Conservation (phyloP, 2,329 filamentous ascomycete genomes). For the Thielaviopsis populi region DNA sequence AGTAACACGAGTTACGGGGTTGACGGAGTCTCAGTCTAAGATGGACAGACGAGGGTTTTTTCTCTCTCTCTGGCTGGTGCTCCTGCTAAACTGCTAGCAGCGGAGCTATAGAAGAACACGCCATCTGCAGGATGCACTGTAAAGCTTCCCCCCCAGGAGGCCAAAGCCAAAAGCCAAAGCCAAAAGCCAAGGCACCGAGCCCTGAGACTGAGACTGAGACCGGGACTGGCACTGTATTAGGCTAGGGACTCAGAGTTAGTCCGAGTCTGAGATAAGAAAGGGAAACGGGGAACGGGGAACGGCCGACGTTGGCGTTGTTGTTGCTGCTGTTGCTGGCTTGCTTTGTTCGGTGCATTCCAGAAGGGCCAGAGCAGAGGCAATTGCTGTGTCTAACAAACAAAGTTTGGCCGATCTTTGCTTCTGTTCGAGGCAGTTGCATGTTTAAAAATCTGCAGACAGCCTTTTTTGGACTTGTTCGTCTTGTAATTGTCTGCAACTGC, state of each 20-base stretch:
- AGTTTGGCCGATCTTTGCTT: neutral
- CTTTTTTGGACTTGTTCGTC: neutral
- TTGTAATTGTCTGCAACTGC: neutral
- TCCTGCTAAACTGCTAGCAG: neutral
- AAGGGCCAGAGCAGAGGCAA: neutral
- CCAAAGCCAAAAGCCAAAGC: neutral
- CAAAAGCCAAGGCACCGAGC: neutral
- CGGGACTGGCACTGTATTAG: no score
- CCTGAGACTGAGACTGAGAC: neutral
- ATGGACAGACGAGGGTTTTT: neutral
- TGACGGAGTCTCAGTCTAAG: conserved; percentile 1
- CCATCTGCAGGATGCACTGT: neutral
- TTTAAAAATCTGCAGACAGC: conserved; percentile 2
- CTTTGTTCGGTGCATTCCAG: neutral
- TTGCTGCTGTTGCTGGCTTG: neutral
- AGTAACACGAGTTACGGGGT: neutral
- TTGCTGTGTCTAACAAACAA: neutral
- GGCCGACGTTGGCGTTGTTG: neutral
- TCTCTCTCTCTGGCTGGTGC: neutral
- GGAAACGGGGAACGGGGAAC: no score
- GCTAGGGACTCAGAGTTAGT: neutral
- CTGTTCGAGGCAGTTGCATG: neutral
- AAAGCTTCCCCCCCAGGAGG: neutral
- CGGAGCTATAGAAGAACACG: neutral
- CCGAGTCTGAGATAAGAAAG: neutral